Evolutionary conservation across 2,329 filamentous ascomycete genomes (phyloP).

Genomic region (Colletotrichum melonis): DNA sequence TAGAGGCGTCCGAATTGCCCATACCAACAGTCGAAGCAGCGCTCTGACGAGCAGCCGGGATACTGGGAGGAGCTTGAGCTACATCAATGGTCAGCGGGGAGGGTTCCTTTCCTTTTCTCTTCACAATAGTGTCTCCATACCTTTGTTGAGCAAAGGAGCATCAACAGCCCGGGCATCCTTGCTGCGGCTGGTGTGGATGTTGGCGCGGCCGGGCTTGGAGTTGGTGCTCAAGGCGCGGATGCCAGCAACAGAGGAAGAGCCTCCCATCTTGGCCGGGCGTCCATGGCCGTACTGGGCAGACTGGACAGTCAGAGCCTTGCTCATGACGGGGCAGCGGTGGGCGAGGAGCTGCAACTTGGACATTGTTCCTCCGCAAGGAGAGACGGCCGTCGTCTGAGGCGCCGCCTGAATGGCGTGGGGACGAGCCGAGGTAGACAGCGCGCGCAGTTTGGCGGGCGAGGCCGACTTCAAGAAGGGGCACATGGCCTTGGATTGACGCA

Average conservation of each 20-base stretch:
- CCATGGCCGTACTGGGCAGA: conserved; percentile 66
- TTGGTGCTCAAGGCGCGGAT: conserved; percentile 64
- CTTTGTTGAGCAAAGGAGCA: conserved; percentile 58
- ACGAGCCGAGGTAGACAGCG: conserved; percentile 81
- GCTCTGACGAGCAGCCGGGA: conserved; percentile 43
- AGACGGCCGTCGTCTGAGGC: conserved; percentile 64
- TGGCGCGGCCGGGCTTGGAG: conserved; percentile 71
- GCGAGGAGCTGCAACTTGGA: conserved; percentile 96
- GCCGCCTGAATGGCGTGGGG: conserved; percentile 31
- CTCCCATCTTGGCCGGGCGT: conserved; percentile 51
- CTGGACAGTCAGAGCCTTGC: conserved; percentile 94
- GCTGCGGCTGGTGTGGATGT: conserved; percentile 82
- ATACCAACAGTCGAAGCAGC: conserved; percentile 39
- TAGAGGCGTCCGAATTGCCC: conserved; percentile 32
- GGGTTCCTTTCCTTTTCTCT: neutral
- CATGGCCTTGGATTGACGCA: conserved; percentile 95
- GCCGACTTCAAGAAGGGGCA: conserved; percentile 98
- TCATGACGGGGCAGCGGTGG: conserved; percentile 97
- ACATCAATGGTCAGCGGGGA: conserved; percentile 37
- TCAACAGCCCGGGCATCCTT: conserved; percentile 85
- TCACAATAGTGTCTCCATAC: conserved; percentile 49
- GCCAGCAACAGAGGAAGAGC: conserved; percentile 58
- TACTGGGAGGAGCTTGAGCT: conserved; percentile 50
- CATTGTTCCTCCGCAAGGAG: conserved; percentile 90
- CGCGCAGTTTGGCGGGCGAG: conserved; percentile 89